These are phyloP conservation scores for Backusella luteola DNA, from an alignment of 192 early-diverging fungal genomes.

Conservation along the genomic window DNA sequence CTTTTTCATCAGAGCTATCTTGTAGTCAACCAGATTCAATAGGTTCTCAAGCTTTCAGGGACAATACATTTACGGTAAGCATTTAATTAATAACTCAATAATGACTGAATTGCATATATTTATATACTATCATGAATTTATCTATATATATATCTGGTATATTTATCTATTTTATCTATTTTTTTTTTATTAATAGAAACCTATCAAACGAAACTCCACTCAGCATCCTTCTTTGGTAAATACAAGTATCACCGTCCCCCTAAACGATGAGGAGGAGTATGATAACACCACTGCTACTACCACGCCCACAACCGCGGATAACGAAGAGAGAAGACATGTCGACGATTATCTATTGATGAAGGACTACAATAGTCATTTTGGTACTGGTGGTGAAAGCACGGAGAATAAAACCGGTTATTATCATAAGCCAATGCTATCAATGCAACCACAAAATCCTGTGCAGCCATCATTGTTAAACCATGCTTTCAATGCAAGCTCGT, in stretches of 20 bases:
- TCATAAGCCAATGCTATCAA: neutral
- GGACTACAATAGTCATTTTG: neutral
- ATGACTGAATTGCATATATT: neutral
- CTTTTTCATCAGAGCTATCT: slow-evolving; percentile 11
- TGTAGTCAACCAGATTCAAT: neutral
- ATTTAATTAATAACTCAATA: neutral
- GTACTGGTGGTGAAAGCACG: neutral
- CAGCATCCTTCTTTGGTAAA: neutral
- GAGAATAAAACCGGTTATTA: neutral
- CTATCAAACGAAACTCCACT: slow-evolving; percentile 10
- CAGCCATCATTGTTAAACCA: neutral
- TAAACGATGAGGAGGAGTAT: slow-evolving; percentile 12
- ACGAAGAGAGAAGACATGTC: neutral
- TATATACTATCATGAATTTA: neutral
- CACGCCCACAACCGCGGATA: neutral
- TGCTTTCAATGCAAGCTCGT: neutral
- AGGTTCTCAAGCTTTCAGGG: slow-evolving; percentile 14
- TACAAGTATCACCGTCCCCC: slow-evolving; percentile 26
- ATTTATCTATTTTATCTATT: neutral
- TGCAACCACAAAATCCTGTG: neutral
- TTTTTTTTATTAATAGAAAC: slow-evolving; percentile 2
- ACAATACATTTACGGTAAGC: neutral
- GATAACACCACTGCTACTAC: neutral
- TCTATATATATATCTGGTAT: neutral
- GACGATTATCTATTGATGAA: slow-evolving; percentile 1